These are phyloP conservation scores for Adansonia rubrostipa DNA, from an alignment of 441 rosid species.

Conservation along the genomic window DNA sequence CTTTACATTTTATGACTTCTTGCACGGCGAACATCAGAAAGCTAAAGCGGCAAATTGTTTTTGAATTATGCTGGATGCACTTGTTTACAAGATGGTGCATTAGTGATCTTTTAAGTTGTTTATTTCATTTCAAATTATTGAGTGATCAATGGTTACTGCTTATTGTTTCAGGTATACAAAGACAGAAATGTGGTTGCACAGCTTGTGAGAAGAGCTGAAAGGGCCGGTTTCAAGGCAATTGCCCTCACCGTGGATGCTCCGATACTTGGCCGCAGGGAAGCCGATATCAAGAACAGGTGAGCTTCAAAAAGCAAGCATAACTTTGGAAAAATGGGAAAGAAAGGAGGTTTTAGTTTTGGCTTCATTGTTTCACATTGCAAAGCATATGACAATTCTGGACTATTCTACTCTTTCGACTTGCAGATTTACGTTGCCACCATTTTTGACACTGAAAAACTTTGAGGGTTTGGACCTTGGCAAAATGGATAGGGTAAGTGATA, in stretches of 20 bases:
- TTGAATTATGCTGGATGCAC: neutral
- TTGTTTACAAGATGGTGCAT: neutral
- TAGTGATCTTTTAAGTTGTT: neutral
- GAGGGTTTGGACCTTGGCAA: conserved; percentile 87
- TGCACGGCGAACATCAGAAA: neutral
- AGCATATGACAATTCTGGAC: neutral
- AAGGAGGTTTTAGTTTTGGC: conserved; percentile 4
- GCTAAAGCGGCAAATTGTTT: neutral
- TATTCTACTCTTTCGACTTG: neutral
- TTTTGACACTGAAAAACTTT: conserved; percentile 82
- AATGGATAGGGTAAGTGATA: conserved; percentile 58
- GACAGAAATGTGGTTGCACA: conserved; percentile 88
- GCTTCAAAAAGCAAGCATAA: conserved; percentile 14
- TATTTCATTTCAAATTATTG: neutral
- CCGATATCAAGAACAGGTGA: conserved; percentile 96
- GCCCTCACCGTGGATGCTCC: conserved; percentile 97
- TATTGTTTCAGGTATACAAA: conserved; percentile 60
- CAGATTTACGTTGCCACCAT: conserved; percentile 82
- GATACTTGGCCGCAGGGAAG: conserved; percentile 93
- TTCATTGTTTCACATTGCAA: neutral
- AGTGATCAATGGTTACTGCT: conserved; percentile 9
- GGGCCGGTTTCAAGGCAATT: conserved; percentile 95
- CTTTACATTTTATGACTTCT: neutral
- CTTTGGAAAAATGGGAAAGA: neutral
- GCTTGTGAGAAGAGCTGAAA: conserved; percentile 90